Base-by-base conservation (phyloP, 2,329 filamentous ascomycete species). In the Penicillium capsulatum region DNA sequence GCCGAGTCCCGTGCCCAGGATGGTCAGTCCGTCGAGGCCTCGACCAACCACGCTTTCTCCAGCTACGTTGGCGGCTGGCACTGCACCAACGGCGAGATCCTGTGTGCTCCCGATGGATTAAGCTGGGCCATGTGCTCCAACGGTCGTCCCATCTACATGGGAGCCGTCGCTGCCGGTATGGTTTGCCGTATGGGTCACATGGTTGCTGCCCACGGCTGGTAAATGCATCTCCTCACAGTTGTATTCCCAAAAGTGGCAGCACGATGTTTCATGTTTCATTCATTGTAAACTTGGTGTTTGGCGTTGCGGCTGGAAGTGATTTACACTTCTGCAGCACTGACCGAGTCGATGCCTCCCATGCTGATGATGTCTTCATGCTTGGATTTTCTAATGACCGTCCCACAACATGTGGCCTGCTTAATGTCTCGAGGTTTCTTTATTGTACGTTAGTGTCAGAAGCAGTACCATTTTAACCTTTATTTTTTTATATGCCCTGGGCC, bases 141-240 rank as follows among this genome's bases (percentile, higher is more conserved):
- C 34, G 56, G 54, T n/a, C 36, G 28, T 0, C 53, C 61, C 4
- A 37, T 63, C 29, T 51, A 50, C 44, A 68, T 68, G 66, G 66
- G 66, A 3, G 34, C 50, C 16, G 66, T 68, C 8, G 63, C 66
- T 17, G 43, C 58, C 3, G 66, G 66, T 5, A 68, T 59, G 19
- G 36, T 38, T 8, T 69, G 66, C 44, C 43, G 43, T 1, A 40
- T 55, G 8, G 63, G 63, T 15, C 17, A 44, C 42, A 54, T 58
- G 34, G 43, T 45, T 19, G 28, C 38, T 11, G 22, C 31, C 7
- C 17, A 27, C 4, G 33, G 34, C n/a, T 44, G 30, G 16, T 34
- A 19, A 40, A 29, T 20, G 4, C n/a, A n/a, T 15, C 7, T 5
- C 14, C 4, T 24, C 22, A 11, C 7, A 11, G 1, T 6, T 7